Percentiles rank a stretch among this genome's conserved stretches.
Conservation (phyloP, 495 filamentous ascomycete genomes). For the Aspergillus steynii region DNA sequence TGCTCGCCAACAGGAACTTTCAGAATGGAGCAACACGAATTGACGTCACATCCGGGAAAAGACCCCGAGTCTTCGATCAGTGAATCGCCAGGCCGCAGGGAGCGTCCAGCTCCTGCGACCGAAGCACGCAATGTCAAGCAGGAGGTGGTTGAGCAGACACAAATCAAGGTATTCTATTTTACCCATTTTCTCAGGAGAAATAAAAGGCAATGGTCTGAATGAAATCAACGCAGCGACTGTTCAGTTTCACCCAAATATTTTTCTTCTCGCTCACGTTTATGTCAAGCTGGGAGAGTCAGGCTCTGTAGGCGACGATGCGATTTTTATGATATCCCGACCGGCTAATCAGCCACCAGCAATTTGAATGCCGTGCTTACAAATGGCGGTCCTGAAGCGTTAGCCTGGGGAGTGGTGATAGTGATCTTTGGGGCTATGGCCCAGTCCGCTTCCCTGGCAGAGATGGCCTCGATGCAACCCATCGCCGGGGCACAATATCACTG, state of each 20-base stretch:
- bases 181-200: too few relatives aligned
- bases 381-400: constrained; percentile 19
- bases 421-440: constrained; percentile 22
- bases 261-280: constrained; percentile 24
- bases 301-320: constrained; percentile 7
- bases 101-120: not conserved
- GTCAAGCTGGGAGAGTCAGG: constrained; percentile 24
- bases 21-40: constrained; percentile 2
- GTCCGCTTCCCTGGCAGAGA: constrained; percentile 31
- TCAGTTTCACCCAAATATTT: constrained; percentile 24
- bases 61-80: not conserved
- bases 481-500: constrained; percentile 39
- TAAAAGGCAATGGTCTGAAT: not conserved
- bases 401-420: constrained; percentile 23
- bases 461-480: constrained; percentile 33
- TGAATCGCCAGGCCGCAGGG: not conserved
- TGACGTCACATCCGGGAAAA: not conserved
- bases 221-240: constrained; percentile 17
- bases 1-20: not conserved
- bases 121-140: not conserved
- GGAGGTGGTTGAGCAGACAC: not conserved
- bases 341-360: constrained; percentile 11
- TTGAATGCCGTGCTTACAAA: constrained; percentile 18
- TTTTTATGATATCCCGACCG: not conserved
- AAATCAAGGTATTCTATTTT: not conserved